Evolutionary conservation across 306 rosid genomes (phyloP), one percentile per base, ranked within the genome.

Genomic region (Begonia masoniana): DNA sequence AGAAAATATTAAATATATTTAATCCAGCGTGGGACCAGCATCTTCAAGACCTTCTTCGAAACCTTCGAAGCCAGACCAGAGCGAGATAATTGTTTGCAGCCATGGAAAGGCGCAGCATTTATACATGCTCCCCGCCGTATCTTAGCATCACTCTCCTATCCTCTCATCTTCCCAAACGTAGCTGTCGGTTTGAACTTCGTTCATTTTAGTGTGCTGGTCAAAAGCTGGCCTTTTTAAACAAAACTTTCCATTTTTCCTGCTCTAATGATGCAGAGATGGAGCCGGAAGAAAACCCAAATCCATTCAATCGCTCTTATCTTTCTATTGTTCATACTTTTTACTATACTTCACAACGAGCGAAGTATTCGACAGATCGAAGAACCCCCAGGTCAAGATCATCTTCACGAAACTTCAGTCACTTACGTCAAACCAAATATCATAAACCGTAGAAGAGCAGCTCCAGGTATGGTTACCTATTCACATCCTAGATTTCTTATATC

Each of bases 361-460:
- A 74, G 65, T 46, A 79, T 92, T 16, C 72, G 24, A 13, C 70
- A 55, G 71, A 73, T 85, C 68, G 94, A 85, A 36, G 84, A 82
- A 57, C 57, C 35, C 67, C 76, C 79, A 68, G 68, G 73, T 57
- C 79, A 52, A 47, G 78, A 15, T 35, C 70, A 15, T 41, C 83
- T 64, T 48, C 95, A 43, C 55, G 73, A 73, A 58, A 56, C 71
- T 66, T 63, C 88, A 36, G 10, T 67, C 59, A 65, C 55, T 13
- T 86, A 51, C 58, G 96, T 91, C 47, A 81, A 83, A 69, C 93
- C 99, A 46, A 91, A 91, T 73, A 63, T 79, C 19, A 51, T 64
- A 52, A 58, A 52, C 61, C 58, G 23, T 36, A 67, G 66, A 59
- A 74, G 56, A 42, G 69, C 50, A 62, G 60, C 67, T 71, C 55